Percentiles rank a stretch among this genome's conserved stretches.
These are phyloP conservation scores for Allomyces javanicus DNA, from an alignment of 192 early-diverging fungal genomes.

Conservation along the genomic window DNA sequence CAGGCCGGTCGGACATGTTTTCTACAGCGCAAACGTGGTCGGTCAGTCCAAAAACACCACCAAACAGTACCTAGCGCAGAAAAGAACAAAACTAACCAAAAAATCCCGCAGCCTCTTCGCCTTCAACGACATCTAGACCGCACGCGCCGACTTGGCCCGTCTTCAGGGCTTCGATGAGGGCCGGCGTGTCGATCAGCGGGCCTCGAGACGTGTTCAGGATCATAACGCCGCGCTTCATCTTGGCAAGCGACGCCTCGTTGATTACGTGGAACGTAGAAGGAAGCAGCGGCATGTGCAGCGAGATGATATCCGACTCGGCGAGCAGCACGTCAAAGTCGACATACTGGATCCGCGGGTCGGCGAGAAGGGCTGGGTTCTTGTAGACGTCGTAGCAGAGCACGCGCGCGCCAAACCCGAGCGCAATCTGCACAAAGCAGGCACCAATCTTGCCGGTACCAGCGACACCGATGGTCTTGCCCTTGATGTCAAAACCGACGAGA, in stretches of 20 bases:
- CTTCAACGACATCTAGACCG: slow-evolving; percentile 31
- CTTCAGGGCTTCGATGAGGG: slow-evolving; percentile 19
- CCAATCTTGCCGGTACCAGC: slow-evolving; percentile 27
- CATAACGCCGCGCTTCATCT: slow-evolving; percentile 23
- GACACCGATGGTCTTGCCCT: slow-evolving; percentile 26
- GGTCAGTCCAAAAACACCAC: neutral
- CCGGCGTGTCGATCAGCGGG: slow-evolving; percentile 18
- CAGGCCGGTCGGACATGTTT: slow-evolving; percentile 12
- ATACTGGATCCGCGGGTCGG: slow-evolving; percentile 10
- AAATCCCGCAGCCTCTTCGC: slow-evolving; percentile 5
- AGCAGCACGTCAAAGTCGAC: slow-evolving; percentile 20
- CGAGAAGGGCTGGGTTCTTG: slow-evolving; percentile 2
- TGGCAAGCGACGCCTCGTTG: slow-evolving; percentile 14
- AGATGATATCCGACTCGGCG: slow-evolving; percentile 15
- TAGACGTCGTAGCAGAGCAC: slow-evolving; percentile 24
- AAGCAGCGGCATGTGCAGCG: slow-evolving; percentile 20
- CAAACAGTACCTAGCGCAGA: no score
- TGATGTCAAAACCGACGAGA: slow-evolving; percentile 25
- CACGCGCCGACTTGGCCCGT: slow-evolving; percentile 17
- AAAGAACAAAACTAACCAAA: no score
- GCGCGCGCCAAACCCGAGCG: slow-evolving; percentile 24
- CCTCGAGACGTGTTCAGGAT: slow-evolving; percentile 26
- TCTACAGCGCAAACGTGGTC: slow-evolving; percentile 1
- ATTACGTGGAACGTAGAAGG: slow-evolving; percentile 21
- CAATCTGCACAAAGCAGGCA: slow-evolving; percentile 19